phyloP scores from a whole-genome alignment of 208 protist species.

The Leptomonas seymouri region DNA sequence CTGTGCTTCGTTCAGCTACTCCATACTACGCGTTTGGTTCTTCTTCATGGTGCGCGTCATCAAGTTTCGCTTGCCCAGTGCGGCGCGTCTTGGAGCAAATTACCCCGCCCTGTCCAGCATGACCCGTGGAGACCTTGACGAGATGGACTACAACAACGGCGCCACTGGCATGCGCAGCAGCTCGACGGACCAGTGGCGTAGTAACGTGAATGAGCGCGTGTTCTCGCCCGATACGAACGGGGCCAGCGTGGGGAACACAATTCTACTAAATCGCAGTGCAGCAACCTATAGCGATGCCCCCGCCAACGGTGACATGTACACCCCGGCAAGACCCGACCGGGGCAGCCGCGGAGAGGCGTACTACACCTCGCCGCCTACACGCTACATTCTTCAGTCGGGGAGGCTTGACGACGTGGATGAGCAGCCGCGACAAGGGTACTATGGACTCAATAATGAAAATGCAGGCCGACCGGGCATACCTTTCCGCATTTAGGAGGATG shows the following conservation, averaged over 20 bases:
- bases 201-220: slow-evolving; percentile 2
- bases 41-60: slow-evolving; percentile 87
- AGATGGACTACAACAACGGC: slow-evolving; percentile 14
- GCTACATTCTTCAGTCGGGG: slow-evolving; percentile 10
- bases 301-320: slow-evolving; percentile 8
- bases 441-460: slow-evolving; percentile 1
- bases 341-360: slow-evolving; percentile 10
- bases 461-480: not conserved
- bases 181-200: not conserved
- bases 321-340: not conserved
- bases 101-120: slow-evolving; percentile 14
- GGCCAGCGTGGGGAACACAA: slow-evolving; percentile 14
- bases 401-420: slow-evolving; percentile 12
- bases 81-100: slow-evolving; percentile 9
- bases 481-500: slow-evolving; percentile 22
- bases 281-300: slow-evolving; percentile 12
- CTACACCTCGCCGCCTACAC: slow-evolving; percentile 22
- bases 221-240: slow-evolving; percentile 4
- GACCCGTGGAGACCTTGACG: slow-evolving; percentile 13
- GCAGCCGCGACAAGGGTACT: slow-evolving; percentile 13
- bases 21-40: slow-evolving; percentile 79
- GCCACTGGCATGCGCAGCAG: slow-evolving; percentile 11
- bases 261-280: slow-evolving; percentile 23
- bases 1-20: slow-evolving; percentile 75
- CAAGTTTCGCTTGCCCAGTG: slow-evolving; percentile 52